Percentiles rank a stretch among this genome's conserved stretches.
phyloP scores from a whole-genome alignment of 257 asterid species.

The Buddleja alternifolia region DNA sequence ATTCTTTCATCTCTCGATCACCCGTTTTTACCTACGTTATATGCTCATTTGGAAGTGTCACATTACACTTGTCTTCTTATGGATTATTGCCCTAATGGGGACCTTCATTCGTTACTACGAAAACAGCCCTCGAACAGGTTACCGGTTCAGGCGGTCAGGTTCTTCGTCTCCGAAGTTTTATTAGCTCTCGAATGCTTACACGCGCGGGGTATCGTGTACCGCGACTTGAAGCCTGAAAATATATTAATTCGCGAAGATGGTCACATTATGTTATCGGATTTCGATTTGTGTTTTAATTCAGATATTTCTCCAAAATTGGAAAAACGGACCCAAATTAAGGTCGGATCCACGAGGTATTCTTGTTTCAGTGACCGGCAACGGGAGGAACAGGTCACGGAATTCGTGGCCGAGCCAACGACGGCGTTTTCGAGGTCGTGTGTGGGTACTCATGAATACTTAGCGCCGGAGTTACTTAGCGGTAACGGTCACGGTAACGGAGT shows the following conservation, averaged over 20 bases:
- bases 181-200: conserved; percentile 77
- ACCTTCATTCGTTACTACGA: conserved; percentile 72
- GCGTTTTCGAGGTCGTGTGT: conserved; percentile 90
- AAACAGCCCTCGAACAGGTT: conserved; percentile 66
- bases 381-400: conserved; percentile 64
- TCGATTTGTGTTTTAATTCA: conserved; percentile 70
- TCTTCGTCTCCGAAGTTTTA: conserved; percentile 74
- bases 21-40: conserved; percentile 84
- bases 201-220: conserved; percentile 76
- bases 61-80: conserved; percentile 82
- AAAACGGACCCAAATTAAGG: conserved; percentile 24
- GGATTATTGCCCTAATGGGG: conserved; percentile 89
- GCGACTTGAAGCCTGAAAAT: conserved; percentile 88
- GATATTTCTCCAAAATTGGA: conserved; percentile 61
- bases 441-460: conserved; percentile 85
- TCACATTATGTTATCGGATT: conserved; percentile 81
- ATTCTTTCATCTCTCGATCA: conserved; percentile 74
- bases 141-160: conserved; percentile 58
- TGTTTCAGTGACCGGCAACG: conserved; percentile 30
- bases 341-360: neutral
- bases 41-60: conserved; percentile 78
- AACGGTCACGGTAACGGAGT: conserved; percentile 95
- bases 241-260: conserved; percentile 81
- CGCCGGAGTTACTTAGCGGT: conserved; percentile 75
- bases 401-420: conserved; percentile 72